phyloP scores from a whole-genome alignment of 2,329 filamentous ascomycete genomes.

The Pestalotiopsis fici region DNA sequence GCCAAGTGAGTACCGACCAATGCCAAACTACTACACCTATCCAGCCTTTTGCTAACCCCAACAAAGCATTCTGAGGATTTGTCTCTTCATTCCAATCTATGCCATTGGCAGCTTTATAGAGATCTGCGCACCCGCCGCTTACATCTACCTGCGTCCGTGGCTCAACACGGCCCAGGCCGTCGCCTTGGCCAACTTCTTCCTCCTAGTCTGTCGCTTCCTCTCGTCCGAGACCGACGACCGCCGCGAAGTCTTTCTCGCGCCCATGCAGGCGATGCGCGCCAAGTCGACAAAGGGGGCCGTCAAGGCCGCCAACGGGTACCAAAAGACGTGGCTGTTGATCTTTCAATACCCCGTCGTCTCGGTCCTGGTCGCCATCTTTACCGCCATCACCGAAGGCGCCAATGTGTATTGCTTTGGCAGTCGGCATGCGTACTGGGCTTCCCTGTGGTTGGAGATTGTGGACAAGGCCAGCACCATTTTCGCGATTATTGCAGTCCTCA shows the following conservation, averaged over 20 bases:
- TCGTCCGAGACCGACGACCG: constrained; percentile 23
- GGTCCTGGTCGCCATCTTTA: constrained; percentile 41
- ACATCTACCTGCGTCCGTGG: constrained; percentile 40
- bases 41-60: too few species aligned
- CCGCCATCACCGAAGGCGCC: constrained; percentile 28
- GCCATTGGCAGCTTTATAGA: constrained; percentile 38
- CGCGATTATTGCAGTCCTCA: constrained; percentile 24
- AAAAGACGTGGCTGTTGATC: constrained; percentile 33
- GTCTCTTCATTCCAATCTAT: constrained; percentile 40
- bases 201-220: constrained; percentile 43
- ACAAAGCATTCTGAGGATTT: constrained; percentile 44
- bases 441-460: constrained; percentile 31
- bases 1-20: background rate
- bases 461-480: constrained; percentile 21
- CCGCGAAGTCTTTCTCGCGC: constrained; percentile 36
- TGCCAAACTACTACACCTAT: background rate
- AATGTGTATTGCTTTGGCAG: constrained; percentile 31
- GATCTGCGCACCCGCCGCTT: constrained; percentile 35
- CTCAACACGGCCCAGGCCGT: constrained; percentile 39
- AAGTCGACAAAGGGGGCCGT: constrained; percentile 19
- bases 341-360: constrained; percentile 41
- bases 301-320: constrained; percentile 20
- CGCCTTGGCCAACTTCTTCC: constrained; percentile 43
- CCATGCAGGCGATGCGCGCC: constrained; percentile 29
- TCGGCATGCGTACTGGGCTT: constrained; percentile 27